Evolutionary conservation across 306 rosid species (phyloP), one percentile per base, ranked within the genome.

Genomic region (Fagus sylvatica): DNA sequence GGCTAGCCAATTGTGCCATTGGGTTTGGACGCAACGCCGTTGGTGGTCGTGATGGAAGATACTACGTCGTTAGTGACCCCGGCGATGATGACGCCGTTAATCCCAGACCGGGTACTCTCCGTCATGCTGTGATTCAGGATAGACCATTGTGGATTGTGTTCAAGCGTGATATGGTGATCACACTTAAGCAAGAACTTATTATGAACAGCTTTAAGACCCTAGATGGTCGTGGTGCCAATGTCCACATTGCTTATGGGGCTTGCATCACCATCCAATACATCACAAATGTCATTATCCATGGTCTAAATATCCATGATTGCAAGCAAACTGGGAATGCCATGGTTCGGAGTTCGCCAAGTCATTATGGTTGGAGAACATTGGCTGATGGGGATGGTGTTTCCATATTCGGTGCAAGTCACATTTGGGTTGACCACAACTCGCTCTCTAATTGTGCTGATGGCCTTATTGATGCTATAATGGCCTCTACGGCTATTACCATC

Each of bases 161-260:
- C 89, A 95, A 95, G 81, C 64, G 97, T 9, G 99, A 95, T 86
- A 95, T 95, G 99, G 94, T 95, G 62, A 95, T 95, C 82, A 93
- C 96, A 0, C 73, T 95, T 1, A 93, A 93, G 78, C 98, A 95
- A 72, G 99, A 95, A 79, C 91, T 95, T 1, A 65, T 95, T 10
- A 91, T 95, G 99, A 95, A 95, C 84, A 95, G 99, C 87, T 95
- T 95, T 66, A 95, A 95, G 91, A 95, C 99, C 70, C 88, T 95
- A 16, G 99, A 95, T 54, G 99, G 77, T 1, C 91, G 99, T 7
- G 99, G 99, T 10, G 88, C 54, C 7, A 93, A 88, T 57, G 99
- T 95, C 19, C 99, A 95, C 80, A 91, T 95, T 73, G 99, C 99
- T 1, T 77, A 86, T 48, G 99, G 99, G 3, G 99, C 84, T 3